Evolutionary conservation across 768 basidiomycete genomes (phyloP), one percentile per base, ranked within the genome.

Genomic region (Leccinum barrowsii): DNA sequence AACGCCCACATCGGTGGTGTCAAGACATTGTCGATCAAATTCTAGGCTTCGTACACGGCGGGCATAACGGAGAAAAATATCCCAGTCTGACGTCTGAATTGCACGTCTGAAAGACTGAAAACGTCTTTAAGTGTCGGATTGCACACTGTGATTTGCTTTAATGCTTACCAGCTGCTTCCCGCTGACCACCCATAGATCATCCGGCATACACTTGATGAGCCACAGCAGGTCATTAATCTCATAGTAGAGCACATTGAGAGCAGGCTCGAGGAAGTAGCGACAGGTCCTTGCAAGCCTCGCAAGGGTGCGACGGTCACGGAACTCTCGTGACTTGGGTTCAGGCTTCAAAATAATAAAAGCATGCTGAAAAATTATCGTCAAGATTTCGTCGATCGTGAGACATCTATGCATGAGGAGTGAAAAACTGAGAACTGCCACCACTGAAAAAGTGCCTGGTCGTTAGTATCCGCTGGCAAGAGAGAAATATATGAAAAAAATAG

Each of bases 141-240:
- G 58, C 35, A 53, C 19, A 58, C 57, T 35, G 12, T 2, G 51
- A 21, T 19, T 17, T 11, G 46, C 26, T 35, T 30, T 24, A 32
- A 11, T 30, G 63, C 69, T 37, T 24, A 70, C 70, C 67, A 70
- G 47, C 57, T 66, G 62, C 67, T 71, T 70, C 63, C 63, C 63
- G 60, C 54, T 61, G 64, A 73, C 69, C 70, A 52, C 69, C 70
- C 70, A 71, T 13, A 73, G 60, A 63, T 73, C 70, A 62, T 59
- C 56, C 10, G 70, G 70, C 68, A 71, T 67, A 50, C 65, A 69
- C 15, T 70, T 64, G 54, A 71, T 71, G 64, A 71, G 67, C 56
- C 67, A 71, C 47, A 73, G 59, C 54, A 71, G 70, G 61, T 69
- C 67, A 61, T 56, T 56, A 19, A 71, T 65, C 64, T 71, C 71